Evolutionary conservation across 192 early-diverging fungal species (phyloP).

Genomic region (Coemansia sp.): DNA sequence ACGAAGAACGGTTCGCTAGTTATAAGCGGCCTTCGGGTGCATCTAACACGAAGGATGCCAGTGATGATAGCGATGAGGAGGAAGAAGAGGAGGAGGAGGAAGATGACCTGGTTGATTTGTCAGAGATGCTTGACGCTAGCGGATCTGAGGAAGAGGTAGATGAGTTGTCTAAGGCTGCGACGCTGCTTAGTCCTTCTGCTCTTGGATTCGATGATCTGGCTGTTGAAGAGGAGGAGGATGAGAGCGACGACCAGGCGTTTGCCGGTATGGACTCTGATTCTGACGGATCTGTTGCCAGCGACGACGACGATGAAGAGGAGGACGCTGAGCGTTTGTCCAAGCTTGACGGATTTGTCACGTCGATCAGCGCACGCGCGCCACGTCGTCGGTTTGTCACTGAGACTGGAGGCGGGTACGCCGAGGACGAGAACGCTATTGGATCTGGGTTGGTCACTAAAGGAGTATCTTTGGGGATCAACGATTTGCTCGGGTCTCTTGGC

Average conservation of each 20-base stretch:
- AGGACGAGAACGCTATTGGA: constrained; percentile 49
- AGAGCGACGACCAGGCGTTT: constrained; percentile 35
- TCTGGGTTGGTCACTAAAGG: constrained; percentile 46
- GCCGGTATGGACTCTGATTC: constrained; percentile 46
- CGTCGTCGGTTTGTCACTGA: constrained; percentile 59
- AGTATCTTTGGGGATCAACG: constrained; percentile 74
- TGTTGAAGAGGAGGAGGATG: constrained; percentile 41
- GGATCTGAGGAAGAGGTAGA: constrained; percentile 24
- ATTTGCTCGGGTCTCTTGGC: constrained; percentile 73
- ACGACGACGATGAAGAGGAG: constrained; percentile 45
- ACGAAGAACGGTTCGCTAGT: constrained; percentile 82
- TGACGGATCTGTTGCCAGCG: constrained; percentile 38
- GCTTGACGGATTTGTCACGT: constrained; percentile 61
- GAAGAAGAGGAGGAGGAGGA: constrained; percentile 59
- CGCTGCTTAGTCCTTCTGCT: constrained; percentile 13
- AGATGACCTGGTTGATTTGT: constrained; percentile 62
- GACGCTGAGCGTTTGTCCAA: constrained; percentile 52
- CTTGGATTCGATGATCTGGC: constrained; percentile 35
- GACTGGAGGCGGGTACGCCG: constrained; percentile 28
- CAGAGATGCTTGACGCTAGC: constrained; percentile 63
- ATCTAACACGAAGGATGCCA: constrained; percentile 23
- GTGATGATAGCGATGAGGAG: constrained; percentile 36
- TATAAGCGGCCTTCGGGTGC: constrained; percentile 51
- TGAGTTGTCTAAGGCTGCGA: not conserved
- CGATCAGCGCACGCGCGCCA: constrained; percentile 70